phyloP scores from a whole-genome alignment of 1,284 basidiomycete species.

The Malassezia vespertilionis region DNA sequence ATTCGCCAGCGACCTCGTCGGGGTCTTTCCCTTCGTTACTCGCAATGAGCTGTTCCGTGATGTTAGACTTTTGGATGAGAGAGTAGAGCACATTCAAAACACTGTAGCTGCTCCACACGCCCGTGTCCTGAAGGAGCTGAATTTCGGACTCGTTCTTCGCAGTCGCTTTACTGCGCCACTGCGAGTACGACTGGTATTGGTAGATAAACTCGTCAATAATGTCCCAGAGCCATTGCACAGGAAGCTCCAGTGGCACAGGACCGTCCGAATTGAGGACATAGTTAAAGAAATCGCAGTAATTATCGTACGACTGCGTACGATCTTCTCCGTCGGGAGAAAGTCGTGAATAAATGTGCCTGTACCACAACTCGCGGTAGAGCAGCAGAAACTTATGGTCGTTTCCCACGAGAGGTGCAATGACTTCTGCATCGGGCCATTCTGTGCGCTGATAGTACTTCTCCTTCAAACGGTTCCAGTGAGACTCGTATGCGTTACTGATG shows the following conservation, averaged over 20 bases:
- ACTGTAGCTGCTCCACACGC: conserved; percentile 89
- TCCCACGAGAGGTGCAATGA: conserved; percentile 75
- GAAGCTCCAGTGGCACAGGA: conserved; percentile 78
- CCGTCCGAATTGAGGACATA: conserved; percentile 82
- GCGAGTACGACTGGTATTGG: conserved; percentile 89
- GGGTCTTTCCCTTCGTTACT: conserved; percentile 65
- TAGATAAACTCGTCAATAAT: conserved; percentile 99
- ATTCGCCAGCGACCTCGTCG: conserved; percentile 76
- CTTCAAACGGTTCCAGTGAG: conserved; percentile 89
- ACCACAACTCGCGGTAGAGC: conserved; percentile 88
- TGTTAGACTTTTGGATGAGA: conserved; percentile 87
- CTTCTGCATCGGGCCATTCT: conserved; percentile 95
- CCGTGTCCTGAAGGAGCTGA: conserved; percentile 36
- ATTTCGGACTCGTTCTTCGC: conserved; percentile 77
- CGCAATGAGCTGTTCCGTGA: conserved; percentile 83
- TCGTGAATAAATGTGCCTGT: conserved; percentile 82
- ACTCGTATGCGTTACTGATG: conserved; percentile 83
- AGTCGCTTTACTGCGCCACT: conserved; percentile 66
- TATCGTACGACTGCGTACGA: conserved; percentile 95
- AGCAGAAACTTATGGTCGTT: conserved; percentile 61
- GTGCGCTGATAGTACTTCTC: conserved; percentile 87
- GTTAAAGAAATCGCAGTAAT: conserved; percentile 96
- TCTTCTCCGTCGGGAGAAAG: conserved; percentile 91
- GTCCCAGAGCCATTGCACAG: conserved; percentile 97
- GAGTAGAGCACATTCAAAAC: conserved; percentile 97